Evolutionary conservation across 1,139 yeast genomes (phyloP), one percentile per base, ranked within the genome.

Genomic region (Candida sp.): DNA sequence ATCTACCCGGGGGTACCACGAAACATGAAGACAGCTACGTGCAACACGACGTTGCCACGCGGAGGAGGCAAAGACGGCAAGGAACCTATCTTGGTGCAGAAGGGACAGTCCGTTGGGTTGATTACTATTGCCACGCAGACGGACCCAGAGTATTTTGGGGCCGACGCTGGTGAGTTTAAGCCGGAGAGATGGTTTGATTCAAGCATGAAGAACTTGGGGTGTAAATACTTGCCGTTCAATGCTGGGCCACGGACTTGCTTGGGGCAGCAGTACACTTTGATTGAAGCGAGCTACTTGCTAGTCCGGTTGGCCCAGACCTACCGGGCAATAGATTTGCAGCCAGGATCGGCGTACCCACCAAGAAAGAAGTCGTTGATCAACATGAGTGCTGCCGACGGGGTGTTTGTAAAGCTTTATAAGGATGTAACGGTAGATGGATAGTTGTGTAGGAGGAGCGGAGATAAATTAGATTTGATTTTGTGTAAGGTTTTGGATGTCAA

Each of bases 1-100:
- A 57, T 80, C 58, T 80, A 79, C 57, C 86, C 86, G 2, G 69
- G 79, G 7, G 85, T 81, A 7, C 85, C 86, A 7, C 62, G 65
- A 51, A 81, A 81, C 58, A 69, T 69, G 60, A 68, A 85, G 46
- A 58, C 63, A 28, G 77, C 84, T 22, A 65, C 66, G 5, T 70
- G 63, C 47, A 72, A 77, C 57, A 81, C 85, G 4, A 68, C 76
- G 3, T 66, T 81, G 43, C 85, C 86, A 23, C 67, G 69, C 35
- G 86, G 86, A 23, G 85, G 85, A 27, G 86, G 85, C 3, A 62
- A 67, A 2, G 75, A 78, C 51, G 79, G 73, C 8, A 37, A 54
- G 9, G 54, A 65, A 17, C 84, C 85, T 3, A 49, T 80, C 2
- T 69, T 75, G 48, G 63, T 80, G 25, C 67, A 65, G 44, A 77